Evolutionary conservation across 768 basidiomycete species (phyloP).

Genomic region (Leccinum uliginosum): DNA sequence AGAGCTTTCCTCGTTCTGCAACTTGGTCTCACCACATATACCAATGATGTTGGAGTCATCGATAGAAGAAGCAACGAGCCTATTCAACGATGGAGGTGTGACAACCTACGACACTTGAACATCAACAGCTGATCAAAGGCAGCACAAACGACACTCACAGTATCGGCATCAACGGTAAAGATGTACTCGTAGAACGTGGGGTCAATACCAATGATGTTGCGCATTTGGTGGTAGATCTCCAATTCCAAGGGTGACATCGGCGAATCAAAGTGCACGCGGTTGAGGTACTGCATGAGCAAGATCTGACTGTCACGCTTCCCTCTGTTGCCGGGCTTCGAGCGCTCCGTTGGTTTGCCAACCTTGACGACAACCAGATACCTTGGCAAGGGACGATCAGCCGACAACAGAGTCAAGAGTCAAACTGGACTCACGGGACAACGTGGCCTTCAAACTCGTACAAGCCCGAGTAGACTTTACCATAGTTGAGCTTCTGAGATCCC

Average conservation of each 20-base stretch:
- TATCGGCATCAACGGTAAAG: conserved; percentile 70
- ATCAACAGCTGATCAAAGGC: conserved; percentile 10
- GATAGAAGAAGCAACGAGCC: conserved; percentile 57
- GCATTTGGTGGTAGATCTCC: conserved; percentile 73
- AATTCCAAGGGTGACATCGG: conserved; percentile 65
- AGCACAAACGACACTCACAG: conserved; percentile 33
- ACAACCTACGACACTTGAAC: conserved; percentile 41
- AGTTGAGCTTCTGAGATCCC: conserved; percentile 63
- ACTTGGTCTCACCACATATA: conserved; percentile 65
- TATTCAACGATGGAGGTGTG: conserved; percentile 61
- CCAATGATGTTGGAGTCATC: conserved; percentile 63
- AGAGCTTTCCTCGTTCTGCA: conserved; percentile 63
- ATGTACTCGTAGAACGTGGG: conserved; percentile 75
- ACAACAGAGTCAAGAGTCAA: neutral
- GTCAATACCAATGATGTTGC: conserved; percentile 69
- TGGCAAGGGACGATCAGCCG: conserved; percentile 1
- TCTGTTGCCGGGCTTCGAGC: conserved; percentile 61
- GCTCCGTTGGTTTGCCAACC: conserved; percentile 64
- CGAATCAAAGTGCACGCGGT: conserved; percentile 63
- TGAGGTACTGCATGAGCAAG: conserved; percentile 61
- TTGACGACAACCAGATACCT: conserved; percentile 62
- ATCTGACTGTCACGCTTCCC: conserved; percentile 71
- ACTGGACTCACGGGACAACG: conserved; percentile 52
- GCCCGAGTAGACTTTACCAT: conserved; percentile 67
- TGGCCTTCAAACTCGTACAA: conserved; percentile 70